Percentiles rank a stretch among this genome's conserved stretches.
Conservation (phyloP, 352 stramenopile species). For the Elongisporangium prolatum region DNA sequence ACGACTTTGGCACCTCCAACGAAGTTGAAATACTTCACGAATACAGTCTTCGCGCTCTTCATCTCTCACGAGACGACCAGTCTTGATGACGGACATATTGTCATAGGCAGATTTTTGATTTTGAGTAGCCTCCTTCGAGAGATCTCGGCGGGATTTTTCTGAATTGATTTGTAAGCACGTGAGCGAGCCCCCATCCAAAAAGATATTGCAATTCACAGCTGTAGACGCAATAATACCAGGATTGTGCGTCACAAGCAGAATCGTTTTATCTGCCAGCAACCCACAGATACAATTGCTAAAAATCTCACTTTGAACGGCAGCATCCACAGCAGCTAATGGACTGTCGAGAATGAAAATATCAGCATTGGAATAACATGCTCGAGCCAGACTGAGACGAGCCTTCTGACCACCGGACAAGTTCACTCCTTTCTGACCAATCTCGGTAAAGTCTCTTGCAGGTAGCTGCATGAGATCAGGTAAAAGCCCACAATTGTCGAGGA, state of each 20-base stretch:
- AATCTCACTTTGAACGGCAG: conserved; percentile 86
- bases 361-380: conserved; percentile 48
- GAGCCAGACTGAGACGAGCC: conserved; percentile 50
- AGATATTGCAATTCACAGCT: conserved; percentile 13
- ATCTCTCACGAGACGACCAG: conserved; percentile 26
- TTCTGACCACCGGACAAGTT: conserved; percentile 93
- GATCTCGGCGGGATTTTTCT: too few species aligned
- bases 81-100: too few species aligned
- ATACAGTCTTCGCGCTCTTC: conserved; percentile 24
- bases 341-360: conserved; percentile 88
- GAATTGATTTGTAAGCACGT: too few species aligned
- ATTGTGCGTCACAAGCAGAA: conserved; percentile 89
- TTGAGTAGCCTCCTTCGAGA: too few species aligned
- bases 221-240: conserved; percentile 35
- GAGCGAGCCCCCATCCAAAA: conserved; percentile 4
- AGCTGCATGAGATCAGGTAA: conserved; percentile 81
- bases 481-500: conserved; percentile 63
- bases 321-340: conserved; percentile 62
- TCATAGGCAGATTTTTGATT: too few species aligned
- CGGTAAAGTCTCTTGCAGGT: conserved; percentile 82
- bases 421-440: conserved; percentile 95
- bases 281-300: conserved; percentile 49
- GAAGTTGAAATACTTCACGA: conserved; percentile 19
- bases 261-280: conserved; percentile 31
- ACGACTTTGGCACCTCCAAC: conserved; percentile 20